These are phyloP conservation scores for Alternaria gaisen DNA, from an alignment of 2,329 filamentous ascomycete species.

Conservation along the genomic window DNA sequence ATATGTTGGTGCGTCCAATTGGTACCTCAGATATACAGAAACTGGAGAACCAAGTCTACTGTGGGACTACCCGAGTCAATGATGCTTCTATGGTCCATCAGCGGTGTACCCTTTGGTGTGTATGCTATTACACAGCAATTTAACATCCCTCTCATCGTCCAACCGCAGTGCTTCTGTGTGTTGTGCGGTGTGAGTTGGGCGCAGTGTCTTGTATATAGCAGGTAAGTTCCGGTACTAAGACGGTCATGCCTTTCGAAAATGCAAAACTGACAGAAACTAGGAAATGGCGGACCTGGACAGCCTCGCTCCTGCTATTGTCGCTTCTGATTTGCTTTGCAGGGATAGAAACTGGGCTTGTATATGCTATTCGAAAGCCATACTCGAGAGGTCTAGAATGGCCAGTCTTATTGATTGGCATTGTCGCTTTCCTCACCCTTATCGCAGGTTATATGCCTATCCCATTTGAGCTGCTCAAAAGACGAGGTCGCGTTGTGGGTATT, in stretches of 20 bases:
- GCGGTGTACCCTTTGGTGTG: constrained; percentile 70
- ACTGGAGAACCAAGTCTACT: constrained; percentile 71
- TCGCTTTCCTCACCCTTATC: constrained; percentile 64
- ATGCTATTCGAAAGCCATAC: constrained; percentile 64
- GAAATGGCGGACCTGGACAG: constrained; percentile 53
- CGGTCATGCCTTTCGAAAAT: neutral
- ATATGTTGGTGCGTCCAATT: constrained; percentile 51
- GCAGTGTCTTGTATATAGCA: constrained; percentile 59
- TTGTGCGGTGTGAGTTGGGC: constrained; percentile 59
- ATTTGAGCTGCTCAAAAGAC: constrained; percentile 66
- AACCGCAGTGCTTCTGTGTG: constrained; percentile 60
- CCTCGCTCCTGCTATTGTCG: constrained; percentile 18
- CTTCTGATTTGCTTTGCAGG: constrained; percentile 58
- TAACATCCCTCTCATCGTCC: constrained; percentile 52
- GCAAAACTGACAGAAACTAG: constrained; percentile 12
- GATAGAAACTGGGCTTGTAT: constrained; percentile 62
- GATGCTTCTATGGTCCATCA: constrained; percentile 75
- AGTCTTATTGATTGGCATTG: constrained; percentile 61
- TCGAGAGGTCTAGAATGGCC: constrained; percentile 60
- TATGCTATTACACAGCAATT: constrained; percentile 64
- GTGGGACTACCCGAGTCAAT: constrained; percentile 71
- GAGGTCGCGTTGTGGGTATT: constrained; percentile 67
- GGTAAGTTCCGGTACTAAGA: constrained; percentile 40
- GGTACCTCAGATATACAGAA: constrained; percentile 68
- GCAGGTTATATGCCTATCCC: constrained; percentile 66